These are phyloP conservation scores for Neurospora sp. DNA, from an alignment of 495 filamentous ascomycete genomes.

Conservation along the genomic window DNA sequence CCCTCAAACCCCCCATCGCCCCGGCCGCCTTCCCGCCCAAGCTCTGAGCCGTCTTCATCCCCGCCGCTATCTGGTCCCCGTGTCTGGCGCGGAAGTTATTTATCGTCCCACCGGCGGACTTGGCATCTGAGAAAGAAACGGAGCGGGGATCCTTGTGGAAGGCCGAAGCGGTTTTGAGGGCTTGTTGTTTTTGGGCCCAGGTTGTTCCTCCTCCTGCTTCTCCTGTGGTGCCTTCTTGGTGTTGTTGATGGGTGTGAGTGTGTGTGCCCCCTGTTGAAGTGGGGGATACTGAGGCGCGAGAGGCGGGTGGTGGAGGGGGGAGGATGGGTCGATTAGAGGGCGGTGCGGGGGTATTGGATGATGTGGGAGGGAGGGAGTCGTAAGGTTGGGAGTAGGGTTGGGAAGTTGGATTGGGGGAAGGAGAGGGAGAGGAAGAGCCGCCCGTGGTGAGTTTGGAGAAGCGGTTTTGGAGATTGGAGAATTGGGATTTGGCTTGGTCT, in stretches of 20 bases:
- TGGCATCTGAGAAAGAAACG: constrained; percentile 47
- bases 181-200: constrained; percentile 52
- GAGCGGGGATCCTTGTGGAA: constrained; percentile 49
- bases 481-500: not conserved
- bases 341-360: not conserved
- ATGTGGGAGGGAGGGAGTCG: not conserved
- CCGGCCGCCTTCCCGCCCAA: constrained; percentile 35
- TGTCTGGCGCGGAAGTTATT: constrained; percentile 67
- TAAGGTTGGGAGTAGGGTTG: not conserved
- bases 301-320: not conserved
- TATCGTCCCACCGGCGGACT: constrained; percentile 45
- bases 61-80: constrained; percentile 59
- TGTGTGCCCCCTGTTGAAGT: not conserved
- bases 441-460: constrained; percentile 46
- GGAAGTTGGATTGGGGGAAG: not conserved
- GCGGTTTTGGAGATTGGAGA: constrained; percentile 58
- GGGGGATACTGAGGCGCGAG: not conserved
- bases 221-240: not conserved
- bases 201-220: constrained; percentile 42
- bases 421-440: not conserved
- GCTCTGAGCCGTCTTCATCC: constrained; percentile 48
- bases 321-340: not conserved
- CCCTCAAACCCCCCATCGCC: not conserved
- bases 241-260: no score
- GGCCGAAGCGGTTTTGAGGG: constrained; percentile 44